Evolutionary conservation across 1,284 basidiomycete genomes (phyloP).

Genomic region (Cutaneotrichosporon sp.): DNA sequence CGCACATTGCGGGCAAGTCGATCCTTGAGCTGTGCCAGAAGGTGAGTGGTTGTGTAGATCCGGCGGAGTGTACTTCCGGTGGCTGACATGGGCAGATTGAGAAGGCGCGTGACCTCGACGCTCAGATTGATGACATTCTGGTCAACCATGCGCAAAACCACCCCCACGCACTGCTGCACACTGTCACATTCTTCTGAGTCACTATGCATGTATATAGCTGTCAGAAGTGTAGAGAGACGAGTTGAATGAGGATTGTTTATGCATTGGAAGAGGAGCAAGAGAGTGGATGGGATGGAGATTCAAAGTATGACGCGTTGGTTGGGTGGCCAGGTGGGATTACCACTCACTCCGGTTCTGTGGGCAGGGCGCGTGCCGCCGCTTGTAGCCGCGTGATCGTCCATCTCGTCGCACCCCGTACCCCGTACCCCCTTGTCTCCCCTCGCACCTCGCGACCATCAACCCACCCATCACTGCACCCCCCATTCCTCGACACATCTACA

Average conservation of each 20-base stretch:
- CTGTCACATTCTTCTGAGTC: conserved; percentile 77
- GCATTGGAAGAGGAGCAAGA: neutral
- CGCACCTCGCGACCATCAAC: no score
- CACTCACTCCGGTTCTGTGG: no score
- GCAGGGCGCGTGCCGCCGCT: no score
- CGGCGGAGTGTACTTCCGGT: neutral
- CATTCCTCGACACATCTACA: neutral
- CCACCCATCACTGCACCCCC: no score
- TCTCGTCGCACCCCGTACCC: no score
- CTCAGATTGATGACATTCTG: conserved; percentile 85
- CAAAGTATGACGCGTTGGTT: neutral
- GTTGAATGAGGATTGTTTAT: neutral
- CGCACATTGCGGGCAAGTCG: conserved; percentile 89
- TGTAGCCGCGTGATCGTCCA: no score
- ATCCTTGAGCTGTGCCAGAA: conserved; percentile 90
- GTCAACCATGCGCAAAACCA: conserved; percentile 81
- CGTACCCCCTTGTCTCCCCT: no score
- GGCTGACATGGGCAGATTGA: conserved; percentile 69
- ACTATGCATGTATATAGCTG: conserved; percentile 8
- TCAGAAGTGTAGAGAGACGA: neutral
- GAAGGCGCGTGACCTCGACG: conserved; percentile 78
- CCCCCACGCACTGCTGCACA: conserved; percentile 89
- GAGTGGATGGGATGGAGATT: neutral
- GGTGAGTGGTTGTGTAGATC: conserved; percentile 61
- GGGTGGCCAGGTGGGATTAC: no score